These are phyloP conservation scores for Diaporthe vexans DNA, from an alignment of 2,329 filamentous ascomycete species.

Conservation along the genomic window DNA sequence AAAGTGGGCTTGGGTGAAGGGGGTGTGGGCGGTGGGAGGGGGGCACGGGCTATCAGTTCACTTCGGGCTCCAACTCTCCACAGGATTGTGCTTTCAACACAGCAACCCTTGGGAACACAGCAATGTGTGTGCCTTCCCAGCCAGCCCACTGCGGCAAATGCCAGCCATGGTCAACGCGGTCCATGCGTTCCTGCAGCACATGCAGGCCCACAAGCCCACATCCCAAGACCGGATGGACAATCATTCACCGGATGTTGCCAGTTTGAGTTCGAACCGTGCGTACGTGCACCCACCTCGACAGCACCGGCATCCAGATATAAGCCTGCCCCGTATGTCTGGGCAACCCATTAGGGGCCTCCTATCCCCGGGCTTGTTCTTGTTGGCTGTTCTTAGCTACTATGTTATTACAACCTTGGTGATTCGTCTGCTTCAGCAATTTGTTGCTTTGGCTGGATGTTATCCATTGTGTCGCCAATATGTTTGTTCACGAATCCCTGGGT, in stretches of 20 bases:
- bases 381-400: background rate
- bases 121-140: background rate
- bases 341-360: background rate
- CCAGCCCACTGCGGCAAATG: background rate
- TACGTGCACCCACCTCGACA: background rate
- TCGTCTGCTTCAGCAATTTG: background rate
- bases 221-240: constrained; percentile 10
- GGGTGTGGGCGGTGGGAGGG: background rate
- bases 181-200: background rate
- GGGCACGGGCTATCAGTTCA: constrained; percentile 17
- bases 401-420: background rate
- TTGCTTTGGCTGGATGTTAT: background rate
- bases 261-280: constrained; percentile 23
- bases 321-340: background rate
- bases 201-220: background rate
- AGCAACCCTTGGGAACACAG: background rate
- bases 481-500: constrained; percentile 1
- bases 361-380: background rate
- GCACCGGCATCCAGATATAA: constrained; percentile 9
- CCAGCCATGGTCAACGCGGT: constrained; percentile 3
- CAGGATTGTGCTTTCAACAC: background rate
- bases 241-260: constrained; percentile 29
- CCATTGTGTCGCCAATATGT: background rate
- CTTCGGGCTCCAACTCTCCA: background rate
- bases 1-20: background rate